phyloP scores from a whole-genome alignment of 2,329 filamentous ascomycete species.

The Stenocarpella maydis region DNA sequence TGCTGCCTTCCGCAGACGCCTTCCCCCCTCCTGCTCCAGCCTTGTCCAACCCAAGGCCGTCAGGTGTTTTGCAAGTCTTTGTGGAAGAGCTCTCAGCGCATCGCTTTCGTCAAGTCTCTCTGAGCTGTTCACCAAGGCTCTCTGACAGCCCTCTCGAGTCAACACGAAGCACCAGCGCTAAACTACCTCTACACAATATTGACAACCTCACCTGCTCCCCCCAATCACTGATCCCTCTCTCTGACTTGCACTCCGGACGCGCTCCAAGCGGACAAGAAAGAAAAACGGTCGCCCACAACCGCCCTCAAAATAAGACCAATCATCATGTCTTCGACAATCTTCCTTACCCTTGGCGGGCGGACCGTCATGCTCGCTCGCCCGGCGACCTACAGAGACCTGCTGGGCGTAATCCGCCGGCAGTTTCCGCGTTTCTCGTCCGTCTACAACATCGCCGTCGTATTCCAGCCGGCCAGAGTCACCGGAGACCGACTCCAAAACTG shows the following conservation, averaged over 20 bases:
- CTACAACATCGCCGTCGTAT: background rate
- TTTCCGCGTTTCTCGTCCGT: conserved; percentile 12
- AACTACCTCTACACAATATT: background rate
- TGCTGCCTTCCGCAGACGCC: too few species aligned
- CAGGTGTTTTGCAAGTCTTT: background rate
- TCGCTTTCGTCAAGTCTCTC: background rate
- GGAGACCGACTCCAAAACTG: background rate
- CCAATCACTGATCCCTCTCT: too few species aligned
- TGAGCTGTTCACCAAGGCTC: background rate
- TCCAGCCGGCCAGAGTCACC: background rate
- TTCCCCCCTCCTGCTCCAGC: background rate
- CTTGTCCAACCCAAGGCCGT: background rate
- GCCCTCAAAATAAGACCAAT: too few species aligned
- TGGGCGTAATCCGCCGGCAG: background rate
- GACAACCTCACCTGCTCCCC: background rate
- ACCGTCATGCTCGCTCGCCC: conserved; percentile 10
- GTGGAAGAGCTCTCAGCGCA: background rate
- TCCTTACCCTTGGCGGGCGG: conserved; percentile 3
- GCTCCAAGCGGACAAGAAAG: too few species aligned
- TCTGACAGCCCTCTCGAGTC: background rate
- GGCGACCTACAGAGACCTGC: conserved; percentile 2
- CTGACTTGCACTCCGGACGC: too few species aligned
- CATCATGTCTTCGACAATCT: conserved; percentile 9
- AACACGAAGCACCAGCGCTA: background rate
- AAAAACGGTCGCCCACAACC: too few species aligned